Base-by-base conservation (phyloP, 2,329 filamentous ascomycete genomes). In the Microdochium nivale region DNA sequence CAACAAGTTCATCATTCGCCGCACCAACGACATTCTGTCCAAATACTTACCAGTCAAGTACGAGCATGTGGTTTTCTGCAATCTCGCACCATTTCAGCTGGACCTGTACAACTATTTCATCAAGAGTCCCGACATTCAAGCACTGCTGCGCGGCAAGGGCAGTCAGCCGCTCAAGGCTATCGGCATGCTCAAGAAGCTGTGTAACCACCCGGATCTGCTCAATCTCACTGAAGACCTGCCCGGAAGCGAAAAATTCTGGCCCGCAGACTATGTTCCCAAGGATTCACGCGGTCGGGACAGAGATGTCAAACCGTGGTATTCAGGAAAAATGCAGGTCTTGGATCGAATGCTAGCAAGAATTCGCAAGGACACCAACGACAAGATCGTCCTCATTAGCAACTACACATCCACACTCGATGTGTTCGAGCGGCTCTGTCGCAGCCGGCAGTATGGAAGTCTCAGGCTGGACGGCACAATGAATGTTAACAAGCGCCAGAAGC, bases 1-100 rank as follows among this genome's bases (percentile, higher is more conserved):
- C 64, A 99, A 97, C 73, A 96, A 95, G 63, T 99, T 99, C 71
- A 95, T 99, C 66, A 99, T 99, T 61, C 87, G 94, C 54, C 85
- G 94, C 53, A 96, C 92, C 3, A 99, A 99, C 77, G 94, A 99
- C 64, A 95, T 99, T 55, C 72, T 99, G 24, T 96, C 92, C 49
- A 99, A 99, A 68, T 99, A 99, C 65, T 73, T 99, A 53, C 94
- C 94, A 0, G 85, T 97, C 73, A 99, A 99, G 73, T 99, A 99
- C 69, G 94, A 99, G 69, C 94, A 99, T 66, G 94, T 99, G 27
- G 94, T 99, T 1, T 99, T 99, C 71, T 99, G 94, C 77, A 92
- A 92, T 60, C 78, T 96, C 47, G 87, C 94, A 16, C 88, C 88
- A 0, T 97, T 99, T 71, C 94, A 99, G 67, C 79, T 90, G 51